Evolutionary conservation across 371 early-diverging fungal genomes (phyloP).

Genomic region (Apophysomyces ossiformis): DNA sequence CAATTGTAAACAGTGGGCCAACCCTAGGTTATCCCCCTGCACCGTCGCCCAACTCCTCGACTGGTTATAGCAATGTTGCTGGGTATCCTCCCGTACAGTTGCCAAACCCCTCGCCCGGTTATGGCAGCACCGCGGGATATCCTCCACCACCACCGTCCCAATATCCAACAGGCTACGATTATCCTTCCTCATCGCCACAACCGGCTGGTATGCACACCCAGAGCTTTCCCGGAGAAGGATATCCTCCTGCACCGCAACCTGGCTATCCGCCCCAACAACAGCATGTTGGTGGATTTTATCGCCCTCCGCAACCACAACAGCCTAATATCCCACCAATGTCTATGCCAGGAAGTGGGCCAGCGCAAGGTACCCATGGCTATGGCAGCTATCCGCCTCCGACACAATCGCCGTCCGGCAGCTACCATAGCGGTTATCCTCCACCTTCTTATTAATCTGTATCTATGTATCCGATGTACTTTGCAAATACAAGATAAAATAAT

Average conservation of each 20-base stretch:
- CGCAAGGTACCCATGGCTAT: neutral
- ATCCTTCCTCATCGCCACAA: slow-evolving; percentile 9
- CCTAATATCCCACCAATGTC: slow-evolving; percentile 3
- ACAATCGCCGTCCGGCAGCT: neutral
- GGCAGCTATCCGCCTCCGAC: slow-evolving; percentile 8
- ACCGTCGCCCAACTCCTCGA: neutral
- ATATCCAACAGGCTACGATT: neutral
- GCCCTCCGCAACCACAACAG: neutral
- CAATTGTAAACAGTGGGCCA: neutral
- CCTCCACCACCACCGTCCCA: neutral
- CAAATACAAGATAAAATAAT: too few species aligned
- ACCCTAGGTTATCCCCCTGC: neutral
- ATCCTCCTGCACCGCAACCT: neutral
- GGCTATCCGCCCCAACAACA: slow-evolving; percentile 2
- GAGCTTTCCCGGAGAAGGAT: neutral
- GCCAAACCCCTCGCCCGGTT: neutral
- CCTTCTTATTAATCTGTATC: neutral
- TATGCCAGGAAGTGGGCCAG: slow-evolving; percentile 10
- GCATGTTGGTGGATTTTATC: slow-evolving; percentile 16
- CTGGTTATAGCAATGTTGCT: neutral
- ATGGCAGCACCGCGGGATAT: neutral
- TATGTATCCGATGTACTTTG: too few species aligned
- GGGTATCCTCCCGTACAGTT: neutral
- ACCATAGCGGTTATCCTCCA: neutral
- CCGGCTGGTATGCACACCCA: neutral